Evolutionary conservation across 2,329 filamentous ascomycete species (phyloP), one percentile per base, ranked within the genome.

Genomic region (Alternaria metachromatica): DNA sequence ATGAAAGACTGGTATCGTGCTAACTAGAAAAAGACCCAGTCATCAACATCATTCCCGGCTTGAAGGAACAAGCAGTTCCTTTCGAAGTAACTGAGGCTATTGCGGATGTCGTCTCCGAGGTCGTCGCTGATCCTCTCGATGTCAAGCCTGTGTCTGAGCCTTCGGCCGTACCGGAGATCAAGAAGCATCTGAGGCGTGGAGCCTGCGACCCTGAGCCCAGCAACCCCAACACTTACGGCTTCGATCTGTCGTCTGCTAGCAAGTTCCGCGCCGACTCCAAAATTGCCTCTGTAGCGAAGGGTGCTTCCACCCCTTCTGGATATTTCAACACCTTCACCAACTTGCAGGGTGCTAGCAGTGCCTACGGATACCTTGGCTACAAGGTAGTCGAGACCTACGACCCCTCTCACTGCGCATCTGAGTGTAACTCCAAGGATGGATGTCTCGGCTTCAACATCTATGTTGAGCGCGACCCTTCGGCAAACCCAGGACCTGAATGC

Each of bases 401-500:
- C 10, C 20, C 43, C 23, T 25, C 25, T 20, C 25, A n/a, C 25
- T 57, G 43, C 21, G 55, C 55, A 30, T 15, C 43, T 13, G 25
- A 46, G 26, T 57, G 55, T 28, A 11, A 30, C n/a, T 20, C 23
- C 12, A 46, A 30, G 21, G 26, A 33, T 13, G 43, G 43, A 2
- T 57, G 55, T 46, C 55, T 57, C 23, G 21, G 41, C 0, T 57
- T 57, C 26, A 57, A 57, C 18, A 48, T 57, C 43, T 44, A 46
- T 12, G 43, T 48, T 7, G 55, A 48, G 26, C 55, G 55, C 25
- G 55, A 57, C 28, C 55, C 55, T 11, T 30, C 26, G 7, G 23
- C 28, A n/a, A 28, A 30, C n/a, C 55, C 55, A 8, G 55, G 41
- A 23, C 7, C 43, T 13, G 26, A 45, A 0, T 57, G 55, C 13